phyloP scores from a whole-genome alignment of 441 rosid genomes.

The Manihot esculenta region DNA sequence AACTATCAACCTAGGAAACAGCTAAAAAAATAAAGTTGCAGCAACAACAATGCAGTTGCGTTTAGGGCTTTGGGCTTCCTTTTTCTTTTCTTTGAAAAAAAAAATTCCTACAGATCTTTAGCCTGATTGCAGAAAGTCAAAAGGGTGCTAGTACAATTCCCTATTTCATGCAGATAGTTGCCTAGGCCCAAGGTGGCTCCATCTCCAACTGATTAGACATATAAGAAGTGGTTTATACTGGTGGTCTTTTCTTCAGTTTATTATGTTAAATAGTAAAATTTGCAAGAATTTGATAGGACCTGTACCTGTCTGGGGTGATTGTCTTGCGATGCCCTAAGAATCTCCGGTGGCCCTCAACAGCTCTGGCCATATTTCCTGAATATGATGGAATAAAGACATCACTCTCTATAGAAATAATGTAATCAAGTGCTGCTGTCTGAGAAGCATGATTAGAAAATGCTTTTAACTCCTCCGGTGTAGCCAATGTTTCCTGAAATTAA shows the following conservation, averaged over 20 bases:
- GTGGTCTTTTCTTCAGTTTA: not conserved
- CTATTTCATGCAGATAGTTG: not conserved
- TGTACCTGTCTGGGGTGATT: slow-evolving; percentile 80
- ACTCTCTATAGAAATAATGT: slow-evolving; percentile 81
- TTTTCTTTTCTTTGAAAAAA: not conserved
- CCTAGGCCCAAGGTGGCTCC: no score
- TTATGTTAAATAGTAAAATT: not conserved
- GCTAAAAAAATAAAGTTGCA: not conserved
- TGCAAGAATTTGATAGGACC: not conserved
- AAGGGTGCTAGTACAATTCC: not conserved
- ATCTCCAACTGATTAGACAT: not conserved
- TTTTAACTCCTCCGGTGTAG: slow-evolving; percentile 54
- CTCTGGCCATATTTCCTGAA: slow-evolving; percentile 98
- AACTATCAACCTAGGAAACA: not conserved
- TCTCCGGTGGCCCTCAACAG: slow-evolving; percentile 97
- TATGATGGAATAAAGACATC: slow-evolving; percentile 85
- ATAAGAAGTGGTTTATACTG: not conserved
- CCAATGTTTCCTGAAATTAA: slow-evolving; percentile 64
- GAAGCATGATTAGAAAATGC: slow-evolving; percentile 68
- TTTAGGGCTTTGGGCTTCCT: slow-evolving; percentile 2
- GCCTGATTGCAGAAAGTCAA: not conserved
- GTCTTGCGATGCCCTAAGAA: slow-evolving; percentile 87
- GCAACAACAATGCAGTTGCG: not conserved
- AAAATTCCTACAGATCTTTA: not conserved
- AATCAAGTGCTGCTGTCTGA: slow-evolving; percentile 91